Base-by-base conservation (phyloP, 2,329 filamentous ascomycete genomes). In the Trichoderma harzianum region DNA sequence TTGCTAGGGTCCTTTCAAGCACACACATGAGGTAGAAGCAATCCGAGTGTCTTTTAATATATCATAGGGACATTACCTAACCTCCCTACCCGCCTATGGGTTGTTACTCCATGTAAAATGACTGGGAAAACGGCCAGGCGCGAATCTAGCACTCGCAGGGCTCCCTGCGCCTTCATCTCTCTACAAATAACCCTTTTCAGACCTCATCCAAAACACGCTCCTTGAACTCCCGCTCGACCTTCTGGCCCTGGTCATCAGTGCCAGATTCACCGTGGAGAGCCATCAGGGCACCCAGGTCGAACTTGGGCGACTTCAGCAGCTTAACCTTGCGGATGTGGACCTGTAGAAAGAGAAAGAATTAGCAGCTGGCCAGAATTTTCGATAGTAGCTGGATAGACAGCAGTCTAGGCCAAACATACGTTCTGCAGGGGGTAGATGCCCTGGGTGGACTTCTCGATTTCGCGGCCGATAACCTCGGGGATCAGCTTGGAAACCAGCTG, bases 241-340 rank as follows among this genome's bases (percentile, higher is more conserved):
- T 98, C 87, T 98, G 93, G 81, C 96, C 96, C 84, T 94, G 91
- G 87, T 99, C 96, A 83, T 98, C 95, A 80, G 93, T 95, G 82
- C 90, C 92, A 75, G 95, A 97, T 90, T 99, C 96, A 86, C 96
- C 96, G 89, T 99, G 96, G 80, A 99, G 92, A 85, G 92, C 92
- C 85, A 99, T 92, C 79, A 99, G 91, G 80, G 93, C 92, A 86
- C 96, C 96, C 77, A 99, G 92, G 83, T 99, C 96, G 89, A 99
- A 98, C 90, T 99, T 99, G 83, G 96, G 96, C 78, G 92, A 86
- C 92, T 99, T 99, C 80, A 99, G 89, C 79, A 99, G 93, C 92
- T 99, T 99, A 82, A 99, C 95, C 91, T 99, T 99, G 87, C 96
- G 95, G 86, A 99, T 97, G 90, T 99, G 96, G 82, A 98, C 95